Base-by-base conservation (phyloP, 305 asterid genomes). In the Fraxinus ornus region DNA sequence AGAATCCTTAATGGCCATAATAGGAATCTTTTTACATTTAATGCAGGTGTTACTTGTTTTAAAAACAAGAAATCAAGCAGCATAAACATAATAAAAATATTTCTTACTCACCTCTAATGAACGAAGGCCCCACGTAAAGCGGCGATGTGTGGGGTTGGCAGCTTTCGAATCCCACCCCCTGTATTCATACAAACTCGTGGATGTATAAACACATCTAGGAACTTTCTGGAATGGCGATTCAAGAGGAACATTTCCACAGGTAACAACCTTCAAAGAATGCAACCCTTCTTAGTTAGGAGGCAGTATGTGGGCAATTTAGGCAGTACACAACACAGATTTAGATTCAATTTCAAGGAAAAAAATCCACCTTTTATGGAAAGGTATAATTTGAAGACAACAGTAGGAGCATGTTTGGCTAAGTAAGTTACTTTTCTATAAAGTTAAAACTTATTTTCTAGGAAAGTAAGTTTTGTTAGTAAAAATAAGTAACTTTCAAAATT, bases 151-250 rank as follows among this genome's bases (percentile, higher is more conserved):
- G 41, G 93, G 87, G 82, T 93, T 93, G 75, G 94, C 97, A 15
- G 95, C 90, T 88, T 93, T 93, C 24, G 97, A 91, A 86, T 91
- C 95, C 95, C 94, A 93, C 70, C 97, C 97, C 17, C 97, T 88
- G 83, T 93, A 93, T 83, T 93, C 97, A 22, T 84, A 88, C 86
- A 93, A 86, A 83, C 94, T 88, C 26, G 97, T 93, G 15, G 94
- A 89, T 68, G 95, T 88, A 84, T 93, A 93, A 47, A 93, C 95
- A 76, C 97, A 93, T 86, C 97, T 85, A 19, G 95, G 90, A 85
- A 92, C 93, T 79, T 81, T 93, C 77, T 92, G 95, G 85, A 91
- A 93, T 49, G 97, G 86, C 3, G 97, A 93, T 81, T 91, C 93
- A 3, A 92, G 95, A 41, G 97, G 95, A 78, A 93, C 93, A 86